phyloP scores from a whole-genome alignment of 495 filamentous ascomycete species.

The Penicillium cinerascens region DNA sequence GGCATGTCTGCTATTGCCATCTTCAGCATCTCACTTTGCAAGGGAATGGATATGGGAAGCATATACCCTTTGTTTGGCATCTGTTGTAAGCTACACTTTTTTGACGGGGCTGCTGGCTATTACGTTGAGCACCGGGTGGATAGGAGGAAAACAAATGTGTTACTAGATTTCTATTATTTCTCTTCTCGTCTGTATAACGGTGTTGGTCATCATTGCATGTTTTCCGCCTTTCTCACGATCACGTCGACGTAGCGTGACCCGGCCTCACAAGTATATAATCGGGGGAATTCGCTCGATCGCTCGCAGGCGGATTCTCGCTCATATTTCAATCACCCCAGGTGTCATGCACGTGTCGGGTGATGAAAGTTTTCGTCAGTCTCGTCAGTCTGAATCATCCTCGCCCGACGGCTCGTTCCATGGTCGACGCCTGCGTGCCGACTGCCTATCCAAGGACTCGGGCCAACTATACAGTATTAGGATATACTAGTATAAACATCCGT shows the following conservation, averaged over 20 bases:
- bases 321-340: constrained; percentile 17
- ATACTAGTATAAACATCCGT: neutral
- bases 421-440: constrained; percentile 18
- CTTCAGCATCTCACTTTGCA: constrained; percentile 2
- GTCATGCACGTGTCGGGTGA: constrained; percentile 20
- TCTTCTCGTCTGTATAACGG: constrained; percentile 10
- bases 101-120: neutral
- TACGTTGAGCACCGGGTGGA: neutral
- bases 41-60: constrained; percentile 15
- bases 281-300: constrained; percentile 3
- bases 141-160: constrained; percentile 7
- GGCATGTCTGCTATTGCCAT: neutral
- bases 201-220: constrained; percentile 34
- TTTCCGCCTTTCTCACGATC: constrained; percentile 19
- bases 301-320: constrained; percentile 6
- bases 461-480: neutral
- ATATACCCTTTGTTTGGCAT: constrained; percentile 21
- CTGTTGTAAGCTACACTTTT: constrained; percentile 9
- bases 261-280: constrained; percentile 19
- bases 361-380: constrained; percentile 37
- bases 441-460: constrained; percentile 18
- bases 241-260: constrained; percentile 35
- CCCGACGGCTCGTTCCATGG: constrained; percentile 25
- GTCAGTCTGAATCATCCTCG: constrained; percentile 32
- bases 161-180: constrained; percentile 9